A percentile compares a stretch with the other conserved stretches of the same genome.
phyloP scores from a whole-genome alignment of 305 asterid genomes.

The Petunia hybrid region DNA sequence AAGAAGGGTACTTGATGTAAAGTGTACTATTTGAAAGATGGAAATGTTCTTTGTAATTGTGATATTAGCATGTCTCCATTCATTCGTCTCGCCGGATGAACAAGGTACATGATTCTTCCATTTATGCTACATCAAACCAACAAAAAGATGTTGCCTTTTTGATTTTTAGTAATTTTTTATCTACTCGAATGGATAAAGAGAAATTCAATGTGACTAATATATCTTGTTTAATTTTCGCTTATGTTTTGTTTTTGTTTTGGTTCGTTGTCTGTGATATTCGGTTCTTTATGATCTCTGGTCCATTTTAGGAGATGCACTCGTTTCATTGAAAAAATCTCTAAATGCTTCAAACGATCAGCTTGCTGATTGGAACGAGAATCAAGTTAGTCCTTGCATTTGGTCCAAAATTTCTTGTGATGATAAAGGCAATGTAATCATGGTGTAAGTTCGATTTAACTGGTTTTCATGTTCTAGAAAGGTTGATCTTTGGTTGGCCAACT shows the following conservation, averaged over 20 bases:
- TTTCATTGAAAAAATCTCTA: slow-evolving; percentile 64
- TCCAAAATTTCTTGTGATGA: slow-evolving; percentile 73
- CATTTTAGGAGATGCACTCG: slow-evolving; percentile 77
- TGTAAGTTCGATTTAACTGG: slow-evolving; percentile 57
- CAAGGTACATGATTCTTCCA: slow-evolving; percentile 45
- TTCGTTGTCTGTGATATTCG: not conserved
- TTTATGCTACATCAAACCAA: slow-evolving; percentile 18
- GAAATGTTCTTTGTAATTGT: slow-evolving; percentile 40
- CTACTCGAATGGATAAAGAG: not conserved
- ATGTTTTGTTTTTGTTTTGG: not conserved
- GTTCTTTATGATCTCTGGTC: slow-evolving; percentile 17
- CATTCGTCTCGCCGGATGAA: slow-evolving; percentile 47
- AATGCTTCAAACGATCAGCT: slow-evolving; percentile 78
- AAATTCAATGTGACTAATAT: not conserved
- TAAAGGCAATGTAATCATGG: slow-evolving; percentile 57
- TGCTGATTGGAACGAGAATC: slow-evolving; percentile 72
- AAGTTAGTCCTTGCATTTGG: slow-evolving; percentile 96
- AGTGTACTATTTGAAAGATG: slow-evolving; percentile 36
- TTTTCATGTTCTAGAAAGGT: not conserved
- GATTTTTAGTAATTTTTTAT: not conserved
- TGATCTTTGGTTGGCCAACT: slow-evolving; percentile 7
- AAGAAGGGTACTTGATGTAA: not conserved
- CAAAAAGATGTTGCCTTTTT: not conserved
- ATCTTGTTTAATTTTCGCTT: slow-evolving; percentile 1
- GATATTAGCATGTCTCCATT: slow-evolving; percentile 36